These are phyloP conservation scores for Rhizoctonia solani DNA, from an alignment of 1,284 basidiomycete genomes.

Conservation along the genomic window DNA sequence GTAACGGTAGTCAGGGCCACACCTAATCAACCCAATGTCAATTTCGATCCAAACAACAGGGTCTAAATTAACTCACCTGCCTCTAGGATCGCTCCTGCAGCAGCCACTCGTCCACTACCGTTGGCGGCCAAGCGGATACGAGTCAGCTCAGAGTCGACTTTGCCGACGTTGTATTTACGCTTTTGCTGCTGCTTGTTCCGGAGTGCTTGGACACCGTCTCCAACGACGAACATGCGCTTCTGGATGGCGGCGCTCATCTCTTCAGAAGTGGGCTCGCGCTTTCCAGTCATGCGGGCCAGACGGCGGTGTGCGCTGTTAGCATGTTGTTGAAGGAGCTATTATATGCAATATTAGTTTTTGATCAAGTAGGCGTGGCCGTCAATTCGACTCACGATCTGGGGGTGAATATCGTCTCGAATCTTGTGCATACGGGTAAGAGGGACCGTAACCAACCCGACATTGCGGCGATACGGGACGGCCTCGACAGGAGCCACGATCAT, in stretches of 20 bases:
- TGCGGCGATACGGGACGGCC: slow-evolving; percentile 39
- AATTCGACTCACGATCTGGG: slow-evolving; percentile 59
- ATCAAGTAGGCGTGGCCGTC: too few species aligned
- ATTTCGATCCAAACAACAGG: not conserved
- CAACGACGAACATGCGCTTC: slow-evolving; percentile 56
- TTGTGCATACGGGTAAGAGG: slow-evolving; percentile 57
- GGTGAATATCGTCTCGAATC: slow-evolving; percentile 55
- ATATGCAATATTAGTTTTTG: not conserved
- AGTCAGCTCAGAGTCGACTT: slow-evolving; percentile 27
- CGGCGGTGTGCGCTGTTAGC: slow-evolving; percentile 69
- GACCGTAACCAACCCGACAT: slow-evolving; percentile 56
- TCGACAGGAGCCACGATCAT: slow-evolving; percentile 18
- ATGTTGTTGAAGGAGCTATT: slow-evolving; percentile 68
- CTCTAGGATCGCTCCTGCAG: not conserved
- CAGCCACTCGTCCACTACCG: slow-evolving; percentile 14
- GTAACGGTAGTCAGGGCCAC: slow-evolving; percentile 19
- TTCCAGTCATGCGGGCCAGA: slow-evolving; percentile 68
- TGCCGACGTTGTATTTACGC: slow-evolving; percentile 26
- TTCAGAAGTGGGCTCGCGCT: slow-evolving; percentile 54
- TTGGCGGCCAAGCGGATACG: slow-evolving; percentile 9
- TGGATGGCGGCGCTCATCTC: slow-evolving; percentile 57
- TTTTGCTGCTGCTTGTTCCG: slow-evolving; percentile 23
- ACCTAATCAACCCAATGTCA: not conserved
- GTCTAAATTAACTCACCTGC: slow-evolving; percentile 10
- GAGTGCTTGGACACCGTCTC: slow-evolving; percentile 38